Evolutionary conservation across 768 basidiomycete species (phyloP).

Genomic region (Macrolepiota dolichaula): DNA sequence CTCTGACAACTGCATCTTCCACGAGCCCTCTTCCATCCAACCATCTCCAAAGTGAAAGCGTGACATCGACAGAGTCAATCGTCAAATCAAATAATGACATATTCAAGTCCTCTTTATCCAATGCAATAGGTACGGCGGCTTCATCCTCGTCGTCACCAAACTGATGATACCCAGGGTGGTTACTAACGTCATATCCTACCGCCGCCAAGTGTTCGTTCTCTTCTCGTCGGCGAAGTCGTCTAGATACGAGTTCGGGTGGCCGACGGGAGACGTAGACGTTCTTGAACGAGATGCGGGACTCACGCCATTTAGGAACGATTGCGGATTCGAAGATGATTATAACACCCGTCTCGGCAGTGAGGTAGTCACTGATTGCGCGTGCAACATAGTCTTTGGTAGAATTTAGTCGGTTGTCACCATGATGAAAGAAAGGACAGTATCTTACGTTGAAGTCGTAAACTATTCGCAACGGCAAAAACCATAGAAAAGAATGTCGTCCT

Average conservation of each 20-base stretch:
- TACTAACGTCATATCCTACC: slow-evolving; percentile 72
- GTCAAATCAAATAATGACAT: slow-evolving; percentile 92
- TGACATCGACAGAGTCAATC: slow-evolving; percentile 94
- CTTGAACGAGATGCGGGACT: slow-evolving; percentile 93
- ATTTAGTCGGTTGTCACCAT: neutral
- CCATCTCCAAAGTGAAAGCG: slow-evolving; percentile 88
- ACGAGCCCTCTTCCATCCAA: slow-evolving; percentile 93
- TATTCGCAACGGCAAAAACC: slow-evolving; percentile 85
- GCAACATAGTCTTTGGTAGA: slow-evolving; percentile 70
- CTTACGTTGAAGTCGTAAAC: slow-evolving; percentile 78
- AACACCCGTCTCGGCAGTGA: slow-evolving; percentile 91
- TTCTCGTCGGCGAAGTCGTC: slow-evolving; percentile 10
- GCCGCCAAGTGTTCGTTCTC: slow-evolving; percentile 49
- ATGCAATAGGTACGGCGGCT: slow-evolving; percentile 19
- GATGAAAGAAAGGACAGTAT: neutral
- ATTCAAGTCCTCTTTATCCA: slow-evolving; percentile 56
- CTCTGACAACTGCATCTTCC: slow-evolving; percentile 87
- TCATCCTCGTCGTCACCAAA: slow-evolving; percentile 54
- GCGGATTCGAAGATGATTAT: slow-evolving; percentile 96
- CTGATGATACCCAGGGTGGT: slow-evolving; percentile 68
- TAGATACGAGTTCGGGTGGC: slow-evolving; percentile 32
- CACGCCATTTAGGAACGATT: slow-evolving; percentile 97
- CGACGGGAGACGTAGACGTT: slow-evolving; percentile 93
- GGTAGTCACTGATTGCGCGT: slow-evolving; percentile 83
- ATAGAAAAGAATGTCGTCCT: slow-evolving; percentile 97